A percentile compares a stretch with the other conserved stretches of the same genome.
These are phyloP conservation scores for Neofusicoccum cordaticola DNA, from an alignment of 2,329 filamentous ascomycete genomes.

Conservation along the genomic window DNA sequence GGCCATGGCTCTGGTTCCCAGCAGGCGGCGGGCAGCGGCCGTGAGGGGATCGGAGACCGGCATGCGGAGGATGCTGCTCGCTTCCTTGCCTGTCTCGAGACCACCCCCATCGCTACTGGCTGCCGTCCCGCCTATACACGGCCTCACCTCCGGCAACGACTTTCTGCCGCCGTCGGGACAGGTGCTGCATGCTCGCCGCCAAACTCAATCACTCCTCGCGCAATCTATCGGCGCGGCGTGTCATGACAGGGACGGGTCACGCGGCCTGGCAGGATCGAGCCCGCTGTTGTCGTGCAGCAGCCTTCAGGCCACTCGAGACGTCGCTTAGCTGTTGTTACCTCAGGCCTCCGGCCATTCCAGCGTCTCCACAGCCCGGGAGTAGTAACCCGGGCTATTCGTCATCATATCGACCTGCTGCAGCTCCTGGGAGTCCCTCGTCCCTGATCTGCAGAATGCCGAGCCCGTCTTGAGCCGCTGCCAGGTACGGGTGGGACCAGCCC, in stretches of 20 bases:
- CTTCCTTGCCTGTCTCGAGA: slow-evolving; percentile 9
- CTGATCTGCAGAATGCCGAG: neutral
- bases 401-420: neutral
- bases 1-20: neutral
- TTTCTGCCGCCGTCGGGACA: neutral
- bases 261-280: neutral
- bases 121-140: too few relatives aligned
- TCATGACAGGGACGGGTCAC: neutral
- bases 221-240: neutral
- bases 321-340: neutral
- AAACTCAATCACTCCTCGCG: neutral
- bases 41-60: slow-evolving; percentile 5
- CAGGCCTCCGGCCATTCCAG: neutral
- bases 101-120: neutral
- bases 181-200: neutral
- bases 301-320: neutral
- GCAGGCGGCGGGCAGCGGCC: neutral
- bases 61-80: slow-evolving; percentile 13
- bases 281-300: neutral
- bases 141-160: neutral
- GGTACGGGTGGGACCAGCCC: neutral
- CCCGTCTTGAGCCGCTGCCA: neutral
- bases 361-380: neutral
- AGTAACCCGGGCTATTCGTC: neutral
- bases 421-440: neutral